Base-by-base conservation (phyloP, 2,329 filamentous ascomycete genomes). In the Ascochyta rabiei region DNA sequence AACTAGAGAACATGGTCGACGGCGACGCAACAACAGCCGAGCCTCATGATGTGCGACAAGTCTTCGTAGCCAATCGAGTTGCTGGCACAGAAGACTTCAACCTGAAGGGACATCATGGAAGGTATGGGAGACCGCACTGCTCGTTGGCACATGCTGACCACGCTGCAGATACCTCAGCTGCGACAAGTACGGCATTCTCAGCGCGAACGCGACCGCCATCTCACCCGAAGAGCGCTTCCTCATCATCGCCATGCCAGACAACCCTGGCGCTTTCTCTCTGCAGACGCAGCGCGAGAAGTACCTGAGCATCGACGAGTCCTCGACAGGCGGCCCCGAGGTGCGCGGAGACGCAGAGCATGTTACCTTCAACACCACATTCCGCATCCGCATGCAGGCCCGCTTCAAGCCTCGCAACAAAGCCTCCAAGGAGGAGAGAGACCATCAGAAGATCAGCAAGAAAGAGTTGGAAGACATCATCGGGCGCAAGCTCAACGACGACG, bases 1-100 rank as follows among this genome's bases (percentile, higher is more conserved):
- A 82, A 13, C 79, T 99, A 44, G 91, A 96, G 79, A 97, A 98
- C 72, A 88, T 96, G 31, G 84, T 96, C 56, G 93, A 97, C 53
- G 86, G 82, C 23, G 89, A 96, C 71, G 84, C 90, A 3, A 75
- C 82, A n/a, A 96, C 87, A 5, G 91, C 93, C 8, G 95, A 99
- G 77, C 95, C 95, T 44, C 93, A 97, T 75, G 93, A 98, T 74
- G 93, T 98, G 56, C 83, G 93, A 57, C 93, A 97, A 79, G 95
- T 99, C 15, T 99, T 93, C 90, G 86, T 98, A 61, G 91, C 90
- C 56, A 96, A 89, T 65, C 85, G 84, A 62, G 88, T 97, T 12
- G 85, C 88, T 0, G 93, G 93, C 3, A 93, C 89, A 1, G 90
- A 96, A 60, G 82, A 84, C 30, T 88, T 91, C 64, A 89, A 89